Conservation (phyloP, 83 land plant species). For the Picea engelmannii region DNA sequence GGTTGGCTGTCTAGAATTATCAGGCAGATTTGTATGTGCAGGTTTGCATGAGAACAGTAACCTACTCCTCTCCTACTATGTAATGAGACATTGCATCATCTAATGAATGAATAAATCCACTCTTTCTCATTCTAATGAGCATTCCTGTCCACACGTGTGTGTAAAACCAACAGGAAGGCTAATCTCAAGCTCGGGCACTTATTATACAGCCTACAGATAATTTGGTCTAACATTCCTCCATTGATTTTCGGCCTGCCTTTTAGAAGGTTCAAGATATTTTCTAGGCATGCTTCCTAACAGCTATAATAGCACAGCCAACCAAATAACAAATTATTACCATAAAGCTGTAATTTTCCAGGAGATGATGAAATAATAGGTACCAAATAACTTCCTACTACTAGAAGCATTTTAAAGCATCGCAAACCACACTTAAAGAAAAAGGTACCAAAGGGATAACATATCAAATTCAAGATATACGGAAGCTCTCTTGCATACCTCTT, state of each 20-base stretch:
- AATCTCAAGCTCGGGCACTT: neutral
- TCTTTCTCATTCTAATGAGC: no score
- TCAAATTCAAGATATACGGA: neutral
- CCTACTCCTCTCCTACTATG: no score
- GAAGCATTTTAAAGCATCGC: neutral
- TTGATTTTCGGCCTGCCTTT: neutral
- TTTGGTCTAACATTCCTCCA: neutral
- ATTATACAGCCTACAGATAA: neutral
- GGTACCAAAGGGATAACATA: neutral
- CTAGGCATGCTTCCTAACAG: constrained; percentile 2
- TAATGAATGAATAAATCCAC: no score
- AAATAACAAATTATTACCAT: no score
- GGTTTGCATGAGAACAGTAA: no score
- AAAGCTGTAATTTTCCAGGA: neutral
- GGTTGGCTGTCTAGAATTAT: no score
- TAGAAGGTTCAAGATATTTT: constrained; percentile 1
- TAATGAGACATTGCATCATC: no score
- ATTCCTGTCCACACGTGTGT: no score
- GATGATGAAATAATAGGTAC: neutral
- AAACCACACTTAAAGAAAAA: neutral
- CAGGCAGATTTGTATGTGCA: no score
- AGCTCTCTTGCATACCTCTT: constrained; percentile 54
- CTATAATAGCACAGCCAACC: neutral
- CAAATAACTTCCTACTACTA: neutral
- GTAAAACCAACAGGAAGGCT: no score